phyloP scores from a whole-genome alignment of 2,329 filamentous ascomycete species.

The Cladosporium sp. region DNA sequence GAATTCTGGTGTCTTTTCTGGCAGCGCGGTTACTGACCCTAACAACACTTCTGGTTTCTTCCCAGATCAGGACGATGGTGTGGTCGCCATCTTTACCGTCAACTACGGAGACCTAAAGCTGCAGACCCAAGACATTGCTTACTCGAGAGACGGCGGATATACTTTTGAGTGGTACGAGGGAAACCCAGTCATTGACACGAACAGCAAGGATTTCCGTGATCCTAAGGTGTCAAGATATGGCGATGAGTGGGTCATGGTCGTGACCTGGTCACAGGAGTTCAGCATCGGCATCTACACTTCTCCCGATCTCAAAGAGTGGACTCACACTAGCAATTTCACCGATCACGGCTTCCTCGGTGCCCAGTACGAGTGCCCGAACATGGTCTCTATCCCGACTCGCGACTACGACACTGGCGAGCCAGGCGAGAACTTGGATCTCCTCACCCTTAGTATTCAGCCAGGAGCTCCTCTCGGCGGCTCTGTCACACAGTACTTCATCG shows the following conservation, averaged over 20 bases:
- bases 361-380: conserved; percentile 63
- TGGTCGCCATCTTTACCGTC: conserved; percentile 58
- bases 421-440: conserved; percentile 42
- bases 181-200: conserved; percentile 60
- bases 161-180: conserved; percentile 58
- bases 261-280: conserved; percentile 55
- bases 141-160: conserved; percentile 60
- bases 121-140: conserved; percentile 60
- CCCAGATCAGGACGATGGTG: conserved; percentile 55
- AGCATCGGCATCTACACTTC: conserved; percentile 61
- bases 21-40: conserved; percentile 59
- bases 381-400: conserved; percentile 55
- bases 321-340: conserved; percentile 57
- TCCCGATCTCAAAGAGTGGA: conserved; percentile 59
- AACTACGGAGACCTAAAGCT: conserved; percentile 30
- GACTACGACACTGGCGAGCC: conserved; percentile 32
- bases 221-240: conserved; percentile 62
- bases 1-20: conserved; percentile 45
- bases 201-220: conserved; percentile 60
- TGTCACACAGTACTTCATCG: conserved; percentile 56
- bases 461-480: conserved; percentile 58
- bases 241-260: conserved; percentile 57
- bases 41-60: conserved; percentile 68
- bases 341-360: conserved; percentile 51
- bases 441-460: conserved; percentile 57